Percentiles rank a stretch among this genome's conserved stretches.
These are phyloP conservation scores for Komagataella kurtzmanii DNA, from an alignment of 805 yeast species.

Conservation along the genomic window DNA sequence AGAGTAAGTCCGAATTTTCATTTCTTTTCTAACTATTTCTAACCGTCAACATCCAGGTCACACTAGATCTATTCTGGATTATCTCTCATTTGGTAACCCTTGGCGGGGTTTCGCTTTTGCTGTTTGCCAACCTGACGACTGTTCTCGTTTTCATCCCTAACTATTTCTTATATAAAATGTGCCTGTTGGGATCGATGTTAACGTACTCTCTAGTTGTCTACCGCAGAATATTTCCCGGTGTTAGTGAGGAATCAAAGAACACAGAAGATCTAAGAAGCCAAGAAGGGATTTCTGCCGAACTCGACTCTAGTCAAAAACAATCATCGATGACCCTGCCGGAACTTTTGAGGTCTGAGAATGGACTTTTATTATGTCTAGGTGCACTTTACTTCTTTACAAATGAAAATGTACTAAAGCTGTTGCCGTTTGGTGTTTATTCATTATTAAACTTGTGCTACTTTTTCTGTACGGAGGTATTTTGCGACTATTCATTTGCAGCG, in stretches of 20 bases:
- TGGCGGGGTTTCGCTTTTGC: conserved; percentile 8
- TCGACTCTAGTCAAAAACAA: conserved; percentile 2
- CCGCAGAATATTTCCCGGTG: conserved; percentile 11
- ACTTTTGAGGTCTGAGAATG: conserved; percentile 25
- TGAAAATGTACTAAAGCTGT: conserved; percentile 17
- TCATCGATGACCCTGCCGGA: conserved; percentile 16
- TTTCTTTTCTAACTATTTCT: background rate
- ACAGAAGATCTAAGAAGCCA: background rate
- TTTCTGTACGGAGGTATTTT: conserved; percentile 19
- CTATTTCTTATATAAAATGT: conserved; percentile 10
- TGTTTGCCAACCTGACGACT: background rate
- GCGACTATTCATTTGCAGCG: conserved; percentile 15
- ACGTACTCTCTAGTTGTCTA: conserved; percentile 17
- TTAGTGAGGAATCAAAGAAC: conserved; percentile 5
- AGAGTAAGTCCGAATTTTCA: background rate
- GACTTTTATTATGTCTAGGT: conserved; percentile 22
- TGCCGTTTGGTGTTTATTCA: conserved; percentile 28
- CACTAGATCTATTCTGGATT: conserved; percentile 7
- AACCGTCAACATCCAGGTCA: background rate
- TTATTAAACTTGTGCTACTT: conserved; percentile 22
- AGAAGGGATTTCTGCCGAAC: background rate
- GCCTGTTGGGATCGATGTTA: conserved; percentile 11
- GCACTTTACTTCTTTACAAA: conserved; percentile 23
- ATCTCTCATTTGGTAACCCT: conserved; percentile 10
- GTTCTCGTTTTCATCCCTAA: background rate